Conservation (phyloP, 352 stramenopile species). For the Pythium phragmitis region DNA sequence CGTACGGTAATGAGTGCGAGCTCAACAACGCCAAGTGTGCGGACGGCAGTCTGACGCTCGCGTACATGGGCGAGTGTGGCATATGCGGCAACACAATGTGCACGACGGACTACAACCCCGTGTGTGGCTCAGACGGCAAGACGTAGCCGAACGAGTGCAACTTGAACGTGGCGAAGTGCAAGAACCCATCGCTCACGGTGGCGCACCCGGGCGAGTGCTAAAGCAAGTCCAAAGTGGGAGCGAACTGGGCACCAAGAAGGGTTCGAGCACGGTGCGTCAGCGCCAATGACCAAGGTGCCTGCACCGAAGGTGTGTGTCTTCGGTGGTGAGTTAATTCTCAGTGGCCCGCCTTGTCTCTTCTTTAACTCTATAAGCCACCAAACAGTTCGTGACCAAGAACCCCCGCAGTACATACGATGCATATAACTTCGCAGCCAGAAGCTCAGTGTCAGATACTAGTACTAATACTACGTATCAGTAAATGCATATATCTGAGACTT, state of each 20-base stretch:
- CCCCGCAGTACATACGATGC: too few species aligned
- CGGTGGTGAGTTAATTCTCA: not conserved
- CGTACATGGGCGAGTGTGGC: slow-evolving; percentile 1
- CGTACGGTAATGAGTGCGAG: slow-evolving; percentile 30
- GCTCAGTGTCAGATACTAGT: too few species aligned
- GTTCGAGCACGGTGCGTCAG: not conserved
- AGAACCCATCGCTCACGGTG: slow-evolving; percentile 14
- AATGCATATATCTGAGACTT: not conserved
- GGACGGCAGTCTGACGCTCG: not conserved
- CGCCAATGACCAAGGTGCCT: not conserved
- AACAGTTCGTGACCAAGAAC: too few species aligned
- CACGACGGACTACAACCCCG: slow-evolving; percentile 19
- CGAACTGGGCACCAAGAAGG: not conserved
- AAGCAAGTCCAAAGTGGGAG: too few species aligned
- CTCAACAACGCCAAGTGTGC: slow-evolving; percentile 25
- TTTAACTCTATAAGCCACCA: not conserved
- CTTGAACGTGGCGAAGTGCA: slow-evolving; percentile 21
- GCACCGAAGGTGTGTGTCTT: slow-evolving; percentile 2
- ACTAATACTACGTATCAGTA: not conserved
- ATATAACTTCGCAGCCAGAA: too few species aligned
- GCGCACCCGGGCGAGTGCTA: slow-evolving; percentile 1
- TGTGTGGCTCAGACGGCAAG: slow-evolving; percentile 45
- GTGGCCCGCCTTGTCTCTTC: not conserved
- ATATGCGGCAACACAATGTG: slow-evolving; percentile 7
- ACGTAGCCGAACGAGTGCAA: slow-evolving; percentile 49